Percentiles rank a stretch among this genome's conserved stretches.
Evolutionary conservation across 179 eudicot genomes (phyloP).

Genomic region (Nepenthes alata): DNA sequence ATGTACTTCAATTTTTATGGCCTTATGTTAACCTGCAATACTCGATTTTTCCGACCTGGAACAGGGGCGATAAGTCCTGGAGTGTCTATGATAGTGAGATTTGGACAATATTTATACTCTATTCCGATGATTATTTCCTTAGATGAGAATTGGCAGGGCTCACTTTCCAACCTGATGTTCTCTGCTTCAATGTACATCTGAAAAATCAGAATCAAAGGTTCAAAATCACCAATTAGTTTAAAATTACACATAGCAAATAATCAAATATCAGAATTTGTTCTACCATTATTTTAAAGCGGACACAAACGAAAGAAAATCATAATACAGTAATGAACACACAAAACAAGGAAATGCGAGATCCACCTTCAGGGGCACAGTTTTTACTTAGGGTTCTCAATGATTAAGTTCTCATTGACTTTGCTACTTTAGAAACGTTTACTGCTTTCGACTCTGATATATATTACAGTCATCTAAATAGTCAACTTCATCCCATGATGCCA

Average conservation of each 20-base stretch:
- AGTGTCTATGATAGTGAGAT: constrained; percentile 93
- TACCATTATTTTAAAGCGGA: background rate
- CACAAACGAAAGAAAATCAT: background rate
- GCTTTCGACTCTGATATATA: too few relatives aligned
- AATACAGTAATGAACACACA: background rate
- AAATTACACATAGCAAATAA: background rate
- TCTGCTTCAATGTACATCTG: constrained; percentile 95
- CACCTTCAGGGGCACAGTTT: too few relatives aligned
- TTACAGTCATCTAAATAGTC: too few relatives aligned
- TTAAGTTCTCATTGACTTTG: too few relatives aligned
- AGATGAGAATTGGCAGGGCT: constrained; percentile 82
- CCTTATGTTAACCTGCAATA: constrained; percentile 48
- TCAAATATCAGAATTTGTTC: background rate
- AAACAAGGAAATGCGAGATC: too few relatives aligned
- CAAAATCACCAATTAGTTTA: constrained; percentile 1
- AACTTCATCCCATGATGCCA: too few relatives aligned
- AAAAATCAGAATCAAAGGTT: constrained; percentile 6
- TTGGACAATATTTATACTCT: constrained; percentile 88
- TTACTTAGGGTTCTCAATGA: too few relatives aligned
- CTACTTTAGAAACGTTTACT: too few relatives aligned
- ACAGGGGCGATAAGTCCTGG: constrained; percentile 98
- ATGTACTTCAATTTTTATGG: background rate
- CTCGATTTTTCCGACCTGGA: constrained; percentile 72
- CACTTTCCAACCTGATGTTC: constrained; percentile 83
- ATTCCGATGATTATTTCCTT: constrained; percentile 81